Percentiles rank a stretch among this genome's conserved stretches.
Conservation (phyloP, 2,329 filamentous ascomycete genomes). For the Exophiala alcalophila region DNA sequence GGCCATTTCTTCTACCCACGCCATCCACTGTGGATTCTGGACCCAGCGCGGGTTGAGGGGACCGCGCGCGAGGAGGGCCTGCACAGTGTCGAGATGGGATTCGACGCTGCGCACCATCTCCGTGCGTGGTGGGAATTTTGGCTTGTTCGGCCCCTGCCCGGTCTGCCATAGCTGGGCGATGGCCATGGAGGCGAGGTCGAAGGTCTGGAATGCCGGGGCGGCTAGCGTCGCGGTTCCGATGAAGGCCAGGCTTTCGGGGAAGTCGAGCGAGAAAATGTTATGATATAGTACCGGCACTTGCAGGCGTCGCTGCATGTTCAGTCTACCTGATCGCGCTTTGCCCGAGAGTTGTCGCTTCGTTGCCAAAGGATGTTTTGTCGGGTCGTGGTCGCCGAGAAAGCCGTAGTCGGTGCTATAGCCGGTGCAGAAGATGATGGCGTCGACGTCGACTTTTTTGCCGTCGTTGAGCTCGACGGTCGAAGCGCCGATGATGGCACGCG, state of each 20-base stretch:
- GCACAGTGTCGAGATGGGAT: constrained; percentile 27
- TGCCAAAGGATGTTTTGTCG: constrained; percentile 18
- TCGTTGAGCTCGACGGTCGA: constrained; percentile 33
- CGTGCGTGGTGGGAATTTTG: constrained; percentile 20
- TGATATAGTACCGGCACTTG: constrained; percentile 33
- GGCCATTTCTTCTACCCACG: constrained; percentile 36
- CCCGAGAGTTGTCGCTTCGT: background rate
- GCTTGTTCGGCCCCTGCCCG: constrained; percentile 26
- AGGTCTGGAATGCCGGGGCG: constrained; percentile 30
- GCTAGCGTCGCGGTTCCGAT: constrained; percentile 31
- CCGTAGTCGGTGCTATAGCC: constrained; percentile 35
- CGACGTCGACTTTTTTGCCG: constrained; percentile 35
- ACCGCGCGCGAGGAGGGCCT: constrained; percentile 17
- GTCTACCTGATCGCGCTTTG: background rate
- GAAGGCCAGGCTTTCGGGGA: constrained; percentile 35
- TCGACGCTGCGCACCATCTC: constrained; percentile 32
- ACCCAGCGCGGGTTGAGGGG: constrained; percentile 22
- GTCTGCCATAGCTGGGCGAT: constrained; percentile 36
- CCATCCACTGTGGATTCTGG: constrained; percentile 25
- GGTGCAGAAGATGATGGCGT: constrained; percentile 39
- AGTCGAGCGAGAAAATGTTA: constrained; percentile 34
- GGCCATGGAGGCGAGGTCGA: constrained; percentile 34
- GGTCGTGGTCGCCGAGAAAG: constrained; percentile 32
- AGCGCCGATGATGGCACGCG: constrained; percentile 28
- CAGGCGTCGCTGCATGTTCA: constrained; percentile 1